Evolutionary conservation across 495 filamentous ascomycete species (phyloP).

Genomic region (Tetracladium setigerum): DNA sequence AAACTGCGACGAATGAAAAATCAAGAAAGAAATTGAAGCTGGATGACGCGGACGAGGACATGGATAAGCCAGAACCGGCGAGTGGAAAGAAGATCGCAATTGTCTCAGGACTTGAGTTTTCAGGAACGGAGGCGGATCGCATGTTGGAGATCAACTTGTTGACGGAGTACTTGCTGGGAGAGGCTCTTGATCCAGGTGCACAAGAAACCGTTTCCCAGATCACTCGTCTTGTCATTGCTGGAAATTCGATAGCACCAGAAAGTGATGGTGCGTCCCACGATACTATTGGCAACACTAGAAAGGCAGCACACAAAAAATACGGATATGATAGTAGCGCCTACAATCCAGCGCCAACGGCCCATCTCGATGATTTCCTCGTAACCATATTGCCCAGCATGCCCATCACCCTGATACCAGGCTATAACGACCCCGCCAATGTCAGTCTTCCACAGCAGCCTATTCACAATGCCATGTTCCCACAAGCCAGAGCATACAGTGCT

Average conservation of each 20-base stretch:
- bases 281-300: conserved; percentile 27
- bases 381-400: conserved; percentile 75
- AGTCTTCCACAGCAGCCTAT: conserved; percentile 77
- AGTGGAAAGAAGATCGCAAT: conserved; percentile 68
- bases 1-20: conserved; percentile 4
- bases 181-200: conserved; percentile 49
- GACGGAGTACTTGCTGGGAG: conserved; percentile 81
- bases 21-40: conserved; percentile 29
- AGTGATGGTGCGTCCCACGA: conserved; percentile 28
- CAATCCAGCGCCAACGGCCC: conserved; percentile 74
- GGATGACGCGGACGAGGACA: conserved; percentile 28
- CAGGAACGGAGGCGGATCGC: conserved; percentile 60
- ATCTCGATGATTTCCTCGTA: conserved; percentile 76
- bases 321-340: conserved; percentile 87
- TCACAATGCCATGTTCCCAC: conserved; percentile 75
- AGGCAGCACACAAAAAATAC: conserved; percentile 62
- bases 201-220: conserved; percentile 61
- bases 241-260: conserved; percentile 67
- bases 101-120: conserved; percentile 80
- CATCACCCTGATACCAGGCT: conserved; percentile 71
- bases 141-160: conserved; percentile 68
- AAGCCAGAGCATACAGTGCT: conserved; percentile 58
- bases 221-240: conserved; percentile 80
- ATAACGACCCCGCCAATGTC: conserved; percentile 70
- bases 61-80: conserved; percentile 34